Conservation (phyloP, 441 rosid species). For the Flueggea neowawraea region DNA sequence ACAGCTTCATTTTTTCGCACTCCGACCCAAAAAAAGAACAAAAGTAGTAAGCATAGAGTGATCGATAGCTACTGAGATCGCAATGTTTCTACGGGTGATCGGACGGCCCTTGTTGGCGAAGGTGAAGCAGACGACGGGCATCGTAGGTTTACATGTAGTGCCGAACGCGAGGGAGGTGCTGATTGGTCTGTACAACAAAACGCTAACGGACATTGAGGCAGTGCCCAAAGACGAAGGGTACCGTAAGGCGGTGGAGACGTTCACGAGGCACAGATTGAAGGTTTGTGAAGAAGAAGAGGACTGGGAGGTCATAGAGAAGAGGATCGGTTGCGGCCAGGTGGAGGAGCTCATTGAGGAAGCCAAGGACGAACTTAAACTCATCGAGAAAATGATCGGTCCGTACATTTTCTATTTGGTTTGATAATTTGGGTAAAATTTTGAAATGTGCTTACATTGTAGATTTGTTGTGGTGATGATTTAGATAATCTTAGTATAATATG, state of each 20-base stretch:
- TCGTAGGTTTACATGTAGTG: conserved; percentile 85
- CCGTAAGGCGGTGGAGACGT: conserved; percentile 87
- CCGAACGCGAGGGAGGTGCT: conserved; percentile 83
- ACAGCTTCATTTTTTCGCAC: too few relatives aligned
- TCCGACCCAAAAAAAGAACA: too few relatives aligned
- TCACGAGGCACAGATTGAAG: conserved; percentile 67
- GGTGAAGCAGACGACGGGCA: conserved; percentile 88
- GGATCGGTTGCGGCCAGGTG: conserved; percentile 87
- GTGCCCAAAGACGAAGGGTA: conserved; percentile 92
- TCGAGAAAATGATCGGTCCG: conserved; percentile 82
- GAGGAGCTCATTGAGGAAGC: conserved; percentile 97
- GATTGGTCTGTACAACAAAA: conserved; percentile 70
- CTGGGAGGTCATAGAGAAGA: conserved; percentile 77
- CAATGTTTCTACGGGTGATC: conserved; percentile 74
- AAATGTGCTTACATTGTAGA: too few relatives aligned
- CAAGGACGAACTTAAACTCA: conserved; percentile 81
- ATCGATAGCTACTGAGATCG: background rate
- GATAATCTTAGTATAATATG: too few relatives aligned
- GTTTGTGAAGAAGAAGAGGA: conserved; percentile 73
- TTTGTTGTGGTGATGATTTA: too few relatives aligned
- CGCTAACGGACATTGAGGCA: conserved; percentile 79
- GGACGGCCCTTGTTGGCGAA: conserved; percentile 87
- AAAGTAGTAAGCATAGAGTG: background rate
- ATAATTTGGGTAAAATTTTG: too few relatives aligned
- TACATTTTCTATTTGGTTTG: too few relatives aligned